Evolutionary conservation across 495 filamentous ascomycete species (phyloP).

Genomic region (Entonaema liquescens): DNA sequence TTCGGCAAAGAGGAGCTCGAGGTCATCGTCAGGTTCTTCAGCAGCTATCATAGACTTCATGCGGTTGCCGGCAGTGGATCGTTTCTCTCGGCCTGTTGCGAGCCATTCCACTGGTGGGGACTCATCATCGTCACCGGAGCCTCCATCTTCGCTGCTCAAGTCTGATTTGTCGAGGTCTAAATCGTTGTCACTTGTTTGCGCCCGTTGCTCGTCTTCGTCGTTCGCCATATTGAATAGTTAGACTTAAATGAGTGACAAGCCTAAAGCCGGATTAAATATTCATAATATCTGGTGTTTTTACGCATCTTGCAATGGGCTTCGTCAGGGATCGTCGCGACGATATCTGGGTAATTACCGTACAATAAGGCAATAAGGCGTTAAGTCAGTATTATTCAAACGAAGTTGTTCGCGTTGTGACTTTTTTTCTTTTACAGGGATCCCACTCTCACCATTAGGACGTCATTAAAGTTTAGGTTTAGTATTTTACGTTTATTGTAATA

Average conservation of each 20-base stretch:
- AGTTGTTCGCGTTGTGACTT: slow-evolving; percentile 12
- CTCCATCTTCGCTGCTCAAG: slow-evolving; percentile 42
- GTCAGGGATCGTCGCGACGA: not conserved
- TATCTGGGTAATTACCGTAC: not conserved
- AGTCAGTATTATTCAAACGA: not conserved
- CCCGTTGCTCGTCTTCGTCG: slow-evolving; percentile 21
- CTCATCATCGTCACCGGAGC: slow-evolving; percentile 31
- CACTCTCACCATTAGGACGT: slow-evolving; percentile 4
- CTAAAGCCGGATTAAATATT: not conserved
- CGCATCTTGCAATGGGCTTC: not conserved
- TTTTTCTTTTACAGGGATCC: slow-evolving; percentile 23
- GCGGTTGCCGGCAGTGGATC: slow-evolving; percentile 85
- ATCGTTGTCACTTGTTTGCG: slow-evolving; percentile 26
- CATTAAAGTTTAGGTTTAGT: not conserved
- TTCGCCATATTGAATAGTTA: slow-evolving; percentile 22
- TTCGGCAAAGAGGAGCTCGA: slow-evolving; percentile 83
- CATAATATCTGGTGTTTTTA: not conserved
- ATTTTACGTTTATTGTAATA: too few species aligned
- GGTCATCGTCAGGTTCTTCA: slow-evolving; percentile 77
- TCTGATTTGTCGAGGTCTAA: slow-evolving; percentile 35
- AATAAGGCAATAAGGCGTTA: not conserved
- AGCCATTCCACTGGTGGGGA: slow-evolving; percentile 70
- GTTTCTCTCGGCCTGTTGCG: slow-evolving; percentile 77
- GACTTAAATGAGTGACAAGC: not conserved
- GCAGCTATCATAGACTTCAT: slow-evolving; percentile 81